phyloP scores from a whole-genome alignment of 176 grass and related monocot species.

The Cenchrus americanus region DNA sequence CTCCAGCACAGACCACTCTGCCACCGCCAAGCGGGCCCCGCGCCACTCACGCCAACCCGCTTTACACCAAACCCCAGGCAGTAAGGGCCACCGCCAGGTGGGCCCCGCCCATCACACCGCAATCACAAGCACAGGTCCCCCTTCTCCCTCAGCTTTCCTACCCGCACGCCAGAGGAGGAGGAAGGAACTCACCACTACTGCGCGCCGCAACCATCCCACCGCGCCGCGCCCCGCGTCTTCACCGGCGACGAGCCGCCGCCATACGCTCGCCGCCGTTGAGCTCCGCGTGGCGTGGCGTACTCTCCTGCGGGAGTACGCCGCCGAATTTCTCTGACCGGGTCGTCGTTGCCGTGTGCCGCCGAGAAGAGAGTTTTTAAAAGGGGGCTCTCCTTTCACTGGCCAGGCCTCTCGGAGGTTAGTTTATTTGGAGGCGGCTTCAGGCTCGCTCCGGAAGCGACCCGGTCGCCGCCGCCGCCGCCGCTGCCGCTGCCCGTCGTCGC shows the following conservation, averaged over 20 bases:
- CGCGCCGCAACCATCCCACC: constrained; percentile 16
- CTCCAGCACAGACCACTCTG: not conserved
- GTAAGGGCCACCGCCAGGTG: constrained; percentile 50
- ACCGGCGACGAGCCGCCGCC: constrained; percentile 40
- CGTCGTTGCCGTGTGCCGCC: constrained; percentile 33
- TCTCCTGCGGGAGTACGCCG: constrained; percentile 18
- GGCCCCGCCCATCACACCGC: constrained; percentile 45
- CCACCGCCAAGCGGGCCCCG: not conserved
- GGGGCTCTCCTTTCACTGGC: constrained; percentile 22
- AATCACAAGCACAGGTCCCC: constrained; percentile 30
- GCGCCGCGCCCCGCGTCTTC: constrained; percentile 14
- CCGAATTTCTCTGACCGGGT: constrained; percentile 44
- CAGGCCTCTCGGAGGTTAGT: constrained; percentile 22
- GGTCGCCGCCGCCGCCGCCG: constrained; percentile 15
- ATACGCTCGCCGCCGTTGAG: constrained; percentile 10
- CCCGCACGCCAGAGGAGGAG: constrained; percentile 35
- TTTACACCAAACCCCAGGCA: constrained; percentile 48
- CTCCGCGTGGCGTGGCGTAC: not conserved
- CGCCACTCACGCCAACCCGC: not conserved
- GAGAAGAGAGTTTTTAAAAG: constrained; percentile 39
- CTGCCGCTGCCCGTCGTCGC: constrained; percentile 18
- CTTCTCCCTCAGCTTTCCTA: not conserved
- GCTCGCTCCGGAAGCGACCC: constrained; percentile 19
- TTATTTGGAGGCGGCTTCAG: constrained; percentile 25
- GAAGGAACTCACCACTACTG: not conserved